Evolutionary conservation across 768 basidiomycete genomes (phyloP), one percentile per base, ranked within the genome.

Genomic region (Suillus plorans): DNA sequence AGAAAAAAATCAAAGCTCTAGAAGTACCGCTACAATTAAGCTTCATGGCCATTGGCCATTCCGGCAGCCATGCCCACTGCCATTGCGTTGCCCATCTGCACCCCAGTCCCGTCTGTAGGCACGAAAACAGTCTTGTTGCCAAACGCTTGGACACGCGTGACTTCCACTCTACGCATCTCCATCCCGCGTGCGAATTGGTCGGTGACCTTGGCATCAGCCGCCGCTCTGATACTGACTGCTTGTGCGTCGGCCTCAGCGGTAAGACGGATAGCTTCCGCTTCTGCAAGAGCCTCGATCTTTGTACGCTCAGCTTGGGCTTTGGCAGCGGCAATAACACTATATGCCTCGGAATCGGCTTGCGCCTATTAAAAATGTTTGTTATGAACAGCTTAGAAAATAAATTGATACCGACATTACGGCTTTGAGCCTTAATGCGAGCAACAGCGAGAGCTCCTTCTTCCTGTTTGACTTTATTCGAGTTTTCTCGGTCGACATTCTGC

Each of bases 391-490:
- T 55, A 16, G 22, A 42, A 39, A 25, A 2, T 36, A 55, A 42
- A 44, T 8, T 1, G 4, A 16, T 20, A 73, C 79, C 55, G 67
- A 84, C 83, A 63, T 82, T 83, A 52, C 81, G 84, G 5, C 85
- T 67, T 73, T 90, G 82, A 1, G 89, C 90, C 70, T 88, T 90
- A 79, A 94, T 91, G 52, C 84, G 85, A n/a, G 91, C 88, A 13
- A 94, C 92, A 12, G 88, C 79, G 56, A 94, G 82, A 18, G 88
- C 82, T 69, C 92, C 92, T 75, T 94, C 87, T 74, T 94, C 90
- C 69, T 91, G 89, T 77, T 93, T 94, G 70, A 93, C 88, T 73
- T 89, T 89, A 78, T 94, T 94, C 77, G 88, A 89, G 72, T 94
- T 94, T 76, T 94, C 92, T 63, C 92, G 80, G 76, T 93, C 91